Conservation (phyloP, 805 yeast genomes). For the Saccharomycopsis selenospora region DNA sequence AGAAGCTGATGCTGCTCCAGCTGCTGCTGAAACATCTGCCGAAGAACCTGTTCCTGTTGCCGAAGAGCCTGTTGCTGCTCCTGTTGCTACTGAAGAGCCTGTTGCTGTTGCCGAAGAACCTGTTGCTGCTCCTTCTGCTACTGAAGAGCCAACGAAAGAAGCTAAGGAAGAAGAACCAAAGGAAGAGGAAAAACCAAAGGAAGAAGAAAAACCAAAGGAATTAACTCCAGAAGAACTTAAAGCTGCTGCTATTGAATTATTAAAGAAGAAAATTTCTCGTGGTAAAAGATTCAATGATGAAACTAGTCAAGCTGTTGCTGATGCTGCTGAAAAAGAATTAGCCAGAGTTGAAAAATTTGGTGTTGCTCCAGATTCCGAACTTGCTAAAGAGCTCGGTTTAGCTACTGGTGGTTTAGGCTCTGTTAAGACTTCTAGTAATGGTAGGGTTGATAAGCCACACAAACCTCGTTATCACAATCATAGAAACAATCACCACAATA, state of each 20-base stretch:
- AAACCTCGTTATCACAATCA: background rate
- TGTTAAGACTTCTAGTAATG: background rate
- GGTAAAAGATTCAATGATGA: slow-evolving; percentile 75
- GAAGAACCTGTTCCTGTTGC: slow-evolving; percentile 6
- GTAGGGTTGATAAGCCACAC: slow-evolving; percentile 5
- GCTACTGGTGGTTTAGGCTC: slow-evolving; percentile 28
- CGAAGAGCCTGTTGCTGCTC: slow-evolving; percentile 16
- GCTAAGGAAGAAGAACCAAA: slow-evolving; percentile 8
- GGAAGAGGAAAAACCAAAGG: slow-evolving; percentile 20
- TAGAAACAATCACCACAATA: too few relatives aligned
- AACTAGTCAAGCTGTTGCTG: slow-evolving; percentile 35
- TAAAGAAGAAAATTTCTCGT: slow-evolving; percentile 61
- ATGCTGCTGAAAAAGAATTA: slow-evolving; percentile 52
- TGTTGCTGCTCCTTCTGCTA: slow-evolving; percentile 19
- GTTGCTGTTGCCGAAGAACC: slow-evolving; percentile 13
- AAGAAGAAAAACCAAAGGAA: slow-evolving; percentile 29
- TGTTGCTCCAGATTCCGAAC: slow-evolving; percentile 54
- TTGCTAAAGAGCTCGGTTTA: slow-evolving; percentile 62
- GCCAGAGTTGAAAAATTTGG: slow-evolving; percentile 81
- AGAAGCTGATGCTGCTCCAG: slow-evolving; percentile 40
- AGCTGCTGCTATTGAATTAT: slow-evolving; percentile 55
- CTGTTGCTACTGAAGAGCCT: slow-evolving; percentile 16
- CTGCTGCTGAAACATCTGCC: slow-evolving; percentile 13
- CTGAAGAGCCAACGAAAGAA: slow-evolving; percentile 15
- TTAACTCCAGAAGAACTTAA: slow-evolving; percentile 65